phyloP scores from a whole-genome alignment of 148 eudicot genomes.

The Hydrangea macrophylla region DNA sequence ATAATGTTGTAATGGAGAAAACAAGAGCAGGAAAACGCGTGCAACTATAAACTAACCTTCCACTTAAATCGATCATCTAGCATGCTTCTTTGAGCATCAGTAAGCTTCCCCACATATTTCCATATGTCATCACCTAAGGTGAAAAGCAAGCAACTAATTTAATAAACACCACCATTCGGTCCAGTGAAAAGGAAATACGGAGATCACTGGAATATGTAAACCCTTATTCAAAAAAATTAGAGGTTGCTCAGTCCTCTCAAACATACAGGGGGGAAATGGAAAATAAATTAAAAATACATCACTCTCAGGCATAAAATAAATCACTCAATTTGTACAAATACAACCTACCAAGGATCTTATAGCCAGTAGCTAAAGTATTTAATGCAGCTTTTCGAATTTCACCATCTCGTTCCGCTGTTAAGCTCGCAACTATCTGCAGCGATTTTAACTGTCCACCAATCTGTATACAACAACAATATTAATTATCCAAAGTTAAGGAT shows the following conservation, averaged over 20 bases:
- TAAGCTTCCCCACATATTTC: slow-evolving; percentile 87
- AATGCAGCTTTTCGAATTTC: slow-evolving; percentile 91
- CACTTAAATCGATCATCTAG: slow-evolving; percentile 94
- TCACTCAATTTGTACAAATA: not conserved
- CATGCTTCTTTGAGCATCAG: slow-evolving; percentile 97
- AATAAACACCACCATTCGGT: not conserved
- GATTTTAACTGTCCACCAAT: slow-evolving; percentile 82
- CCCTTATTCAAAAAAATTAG: slow-evolving; percentile 1
- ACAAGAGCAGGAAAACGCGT: slow-evolving; percentile 2
- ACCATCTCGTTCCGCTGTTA: slow-evolving; percentile 96
- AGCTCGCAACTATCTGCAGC: slow-evolving; percentile 88
- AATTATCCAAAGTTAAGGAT: not conserved
- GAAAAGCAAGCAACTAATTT: slow-evolving; percentile 5
- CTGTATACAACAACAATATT: slow-evolving; percentile 28
- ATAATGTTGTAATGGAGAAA: slow-evolving; percentile 7
- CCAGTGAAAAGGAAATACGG: not conserved
- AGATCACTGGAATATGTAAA: not conserved
- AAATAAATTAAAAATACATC: not conserved
- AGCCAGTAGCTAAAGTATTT: slow-evolving; percentile 81
- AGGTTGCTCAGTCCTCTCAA: too few species aligned
- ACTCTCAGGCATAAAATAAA: slow-evolving; percentile 1
- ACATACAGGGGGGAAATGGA: too few species aligned
- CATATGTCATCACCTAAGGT: slow-evolving; percentile 85
- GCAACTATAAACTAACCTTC: slow-evolving; percentile 46
- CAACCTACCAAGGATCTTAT: slow-evolving; percentile 85